Conservation (phyloP, 2,329 filamentous ascomycete genomes). For the Epichloe coenophiala region DNA sequence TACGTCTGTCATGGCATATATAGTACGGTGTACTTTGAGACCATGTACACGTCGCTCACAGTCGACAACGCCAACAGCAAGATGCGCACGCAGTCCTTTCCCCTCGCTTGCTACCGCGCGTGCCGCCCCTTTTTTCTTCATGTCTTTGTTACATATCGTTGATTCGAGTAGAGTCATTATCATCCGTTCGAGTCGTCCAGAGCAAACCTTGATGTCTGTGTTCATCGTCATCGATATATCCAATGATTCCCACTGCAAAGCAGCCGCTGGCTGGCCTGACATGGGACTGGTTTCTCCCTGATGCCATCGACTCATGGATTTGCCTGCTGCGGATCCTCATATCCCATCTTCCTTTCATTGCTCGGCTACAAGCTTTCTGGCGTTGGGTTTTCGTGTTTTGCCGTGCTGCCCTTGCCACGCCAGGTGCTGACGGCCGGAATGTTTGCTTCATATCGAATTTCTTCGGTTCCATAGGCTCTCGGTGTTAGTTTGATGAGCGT, state of each 20-base stretch:
- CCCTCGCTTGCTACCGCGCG: too few species aligned
- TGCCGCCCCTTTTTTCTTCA: neutral
- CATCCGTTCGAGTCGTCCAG: neutral
- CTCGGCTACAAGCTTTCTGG: constrained; percentile 19
- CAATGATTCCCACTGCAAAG: neutral
- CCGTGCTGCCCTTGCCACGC: constrained; percentile 84
- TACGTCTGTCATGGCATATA: neutral
- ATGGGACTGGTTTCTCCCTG: neutral
- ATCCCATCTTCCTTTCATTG: neutral
- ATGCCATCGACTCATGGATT: neutral
- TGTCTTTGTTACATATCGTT: neutral
- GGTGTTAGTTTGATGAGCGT: constrained; percentile 94
- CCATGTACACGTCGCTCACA: too few species aligned
- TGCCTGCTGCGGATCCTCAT: neutral
- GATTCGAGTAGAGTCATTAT: neutral
- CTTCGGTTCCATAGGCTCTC: constrained; percentile 83
- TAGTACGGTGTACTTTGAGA: neutral
- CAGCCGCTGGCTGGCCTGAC: neutral
- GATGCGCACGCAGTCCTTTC: too few species aligned
- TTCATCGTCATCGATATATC: neutral
- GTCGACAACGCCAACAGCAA: too few species aligned
- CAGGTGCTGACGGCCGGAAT: constrained; percentile 95
- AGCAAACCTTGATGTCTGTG: too few species aligned
- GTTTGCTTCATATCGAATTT: constrained; percentile 75
- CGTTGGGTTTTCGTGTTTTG: constrained; percentile 63